Evolutionary conservation across 352 stramenopile genomes (phyloP).

Genomic region (Peronospora belbahrii): DNA sequence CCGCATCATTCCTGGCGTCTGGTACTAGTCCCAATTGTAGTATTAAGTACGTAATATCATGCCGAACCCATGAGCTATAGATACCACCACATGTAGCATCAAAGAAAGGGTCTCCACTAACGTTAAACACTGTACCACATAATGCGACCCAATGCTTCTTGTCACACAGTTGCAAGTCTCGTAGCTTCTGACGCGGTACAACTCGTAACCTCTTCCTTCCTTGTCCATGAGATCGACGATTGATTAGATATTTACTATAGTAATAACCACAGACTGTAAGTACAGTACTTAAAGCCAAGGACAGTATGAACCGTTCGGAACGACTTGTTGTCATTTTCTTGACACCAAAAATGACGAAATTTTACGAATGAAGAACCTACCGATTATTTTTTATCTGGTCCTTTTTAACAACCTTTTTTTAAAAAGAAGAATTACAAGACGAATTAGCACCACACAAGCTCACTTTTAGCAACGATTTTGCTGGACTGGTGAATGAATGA

Average conservation of each 20-base stretch:
- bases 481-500: no score
- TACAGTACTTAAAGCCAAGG: slow-evolving; percentile 13
- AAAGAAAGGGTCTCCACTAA: slow-evolving; percentile 46
- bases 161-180: slow-evolving; percentile 18
- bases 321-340: slow-evolving; percentile 5
- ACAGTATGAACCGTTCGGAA: slow-evolving; percentile 17
- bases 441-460: no score
- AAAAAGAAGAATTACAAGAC: no score
- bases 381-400: no score
- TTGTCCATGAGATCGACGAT: neutral
- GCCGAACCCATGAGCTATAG: slow-evolving; percentile 43
- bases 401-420: no score
- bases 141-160: slow-evolving; percentile 51
- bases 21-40: slow-evolving; percentile 29
- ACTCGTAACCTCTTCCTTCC: slow-evolving; percentile 5
- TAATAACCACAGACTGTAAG: slow-evolving; percentile 22
- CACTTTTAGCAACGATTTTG: no score
- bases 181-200: slow-evolving; percentile 16
- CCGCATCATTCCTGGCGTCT: slow-evolving; percentile 23
- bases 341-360: no score
- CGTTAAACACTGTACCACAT: slow-evolving; percentile 46
- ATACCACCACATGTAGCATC: slow-evolving; percentile 18
- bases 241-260: slow-evolving; percentile 11
- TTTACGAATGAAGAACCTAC: no score
- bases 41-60: slow-evolving; percentile 47